These are phyloP conservation scores for Stagonosporopsis vannaccii DNA, from an alignment of 2,329 filamentous ascomycete genomes.

Conservation along the genomic window DNA sequence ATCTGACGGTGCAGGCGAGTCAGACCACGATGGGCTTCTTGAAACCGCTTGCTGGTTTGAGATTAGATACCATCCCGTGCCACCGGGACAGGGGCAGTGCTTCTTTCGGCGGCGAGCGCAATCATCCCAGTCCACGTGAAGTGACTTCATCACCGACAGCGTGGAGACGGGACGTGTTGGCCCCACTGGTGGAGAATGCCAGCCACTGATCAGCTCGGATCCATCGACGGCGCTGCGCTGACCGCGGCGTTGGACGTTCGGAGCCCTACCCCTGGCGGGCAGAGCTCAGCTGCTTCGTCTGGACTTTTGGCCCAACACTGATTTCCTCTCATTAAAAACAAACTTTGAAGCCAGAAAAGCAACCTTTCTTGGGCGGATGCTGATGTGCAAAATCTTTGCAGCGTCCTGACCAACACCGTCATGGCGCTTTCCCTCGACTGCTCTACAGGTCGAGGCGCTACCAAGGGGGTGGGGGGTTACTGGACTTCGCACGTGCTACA, in stretches of 20 bases:
- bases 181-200: constrained; percentile 24
- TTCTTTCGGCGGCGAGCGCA: constrained; percentile 23
- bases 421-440: not conserved
- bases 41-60: constrained; percentile 22
- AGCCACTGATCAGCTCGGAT: constrained; percentile 39
- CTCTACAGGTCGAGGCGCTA: not conserved
- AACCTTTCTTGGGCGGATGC: not conserved
- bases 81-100: constrained; percentile 25
- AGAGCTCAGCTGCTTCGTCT: constrained; percentile 7
- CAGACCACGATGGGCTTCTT: constrained; percentile 15
- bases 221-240: constrained; percentile 31
- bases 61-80: constrained; percentile 20
- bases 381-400: not conserved
- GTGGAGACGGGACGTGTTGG: constrained; percentile 35
- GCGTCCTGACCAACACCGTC: not conserved
- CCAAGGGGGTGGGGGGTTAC: not conserved
- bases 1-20: constrained; percentile 14
- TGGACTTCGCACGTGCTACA: constrained; percentile 9
- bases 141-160: constrained; percentile 37
- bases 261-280: constrained; percentile 21
- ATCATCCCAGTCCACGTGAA: constrained; percentile 28
- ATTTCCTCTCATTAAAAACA: not conserved
- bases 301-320: not conserved
- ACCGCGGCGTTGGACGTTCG: constrained; percentile 39
- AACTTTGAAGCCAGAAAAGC: not conserved